phyloP scores from a whole-genome alignment of 2,329 filamentous ascomycete species.

The Penicillium crustosum region DNA sequence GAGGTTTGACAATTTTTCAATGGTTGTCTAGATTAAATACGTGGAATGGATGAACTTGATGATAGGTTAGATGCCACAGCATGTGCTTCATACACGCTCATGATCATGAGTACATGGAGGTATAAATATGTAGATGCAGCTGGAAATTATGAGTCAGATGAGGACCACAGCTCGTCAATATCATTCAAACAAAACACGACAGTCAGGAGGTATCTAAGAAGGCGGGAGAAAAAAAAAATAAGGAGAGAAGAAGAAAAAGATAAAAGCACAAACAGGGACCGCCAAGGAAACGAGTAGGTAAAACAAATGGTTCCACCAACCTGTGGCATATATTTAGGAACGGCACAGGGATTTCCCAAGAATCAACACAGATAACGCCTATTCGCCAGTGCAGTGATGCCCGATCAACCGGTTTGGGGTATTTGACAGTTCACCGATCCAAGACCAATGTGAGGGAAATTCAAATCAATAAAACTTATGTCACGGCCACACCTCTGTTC shows the following conservation, averaged over 20 bases:
- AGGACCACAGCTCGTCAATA: conserved; percentile 19
- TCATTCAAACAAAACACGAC: conserved; percentile 22
- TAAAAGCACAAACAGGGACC: background rate
- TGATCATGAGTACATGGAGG: background rate
- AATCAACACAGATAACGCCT: conserved; percentile 23
- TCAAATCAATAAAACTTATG: background rate
- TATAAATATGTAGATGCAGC: background rate
- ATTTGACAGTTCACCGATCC: background rate
- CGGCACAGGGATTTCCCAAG: conserved; percentile 10
- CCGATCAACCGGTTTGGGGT: background rate
- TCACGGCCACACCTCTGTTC: background rate
- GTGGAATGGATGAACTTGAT: background rate
- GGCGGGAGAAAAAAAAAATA: conserved; percentile 5
- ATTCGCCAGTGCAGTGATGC: conserved; percentile 23
- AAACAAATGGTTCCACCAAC: conserved; percentile 3
- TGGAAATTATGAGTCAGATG: background rate
- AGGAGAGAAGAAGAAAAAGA: conserved; percentile 1
- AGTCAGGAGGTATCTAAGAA: conserved; percentile 27
- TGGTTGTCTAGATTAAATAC: background rate
- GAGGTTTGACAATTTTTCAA: background rate
- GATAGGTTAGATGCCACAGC: background rate
- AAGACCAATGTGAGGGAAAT: background rate
- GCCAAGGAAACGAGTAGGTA: conserved; percentile 11
- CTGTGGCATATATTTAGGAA: conserved; percentile 16
- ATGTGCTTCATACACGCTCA: background rate